Evolutionary conservation across 1,284 basidiomycete species (phyloP).

Genomic region (Trichosporon sp.): DNA sequence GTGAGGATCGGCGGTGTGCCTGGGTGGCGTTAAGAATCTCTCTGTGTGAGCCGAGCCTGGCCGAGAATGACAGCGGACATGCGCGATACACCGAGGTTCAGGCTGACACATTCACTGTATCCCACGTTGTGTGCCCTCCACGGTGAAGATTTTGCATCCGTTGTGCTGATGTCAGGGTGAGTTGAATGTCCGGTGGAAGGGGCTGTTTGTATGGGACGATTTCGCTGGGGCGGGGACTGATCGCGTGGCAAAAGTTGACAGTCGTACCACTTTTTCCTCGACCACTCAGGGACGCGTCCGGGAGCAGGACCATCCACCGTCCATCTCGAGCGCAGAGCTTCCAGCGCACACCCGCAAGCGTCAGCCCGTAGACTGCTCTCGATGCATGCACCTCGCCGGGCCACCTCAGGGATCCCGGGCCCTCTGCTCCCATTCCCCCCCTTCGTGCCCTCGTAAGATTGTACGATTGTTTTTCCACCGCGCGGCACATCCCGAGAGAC

Average conservation of each 20-base stretch:
- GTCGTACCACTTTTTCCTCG: not conserved
- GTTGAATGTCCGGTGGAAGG: not conserved
- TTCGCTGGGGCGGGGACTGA: not conserved
- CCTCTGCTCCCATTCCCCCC: not conserved
- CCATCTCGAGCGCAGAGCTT: not conserved
- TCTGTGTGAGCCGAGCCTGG: not conserved
- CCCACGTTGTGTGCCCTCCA: not conserved
- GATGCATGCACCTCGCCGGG: not conserved
- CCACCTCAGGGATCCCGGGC: not conserved
- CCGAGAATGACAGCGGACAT: not conserved
- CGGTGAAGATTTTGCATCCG: constrained; percentile 9
- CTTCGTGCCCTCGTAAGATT: constrained; percentile 11
- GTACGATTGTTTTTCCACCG: constrained; percentile 18
- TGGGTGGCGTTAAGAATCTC: not conserved
- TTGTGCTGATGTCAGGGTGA: not conserved
- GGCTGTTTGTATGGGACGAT: constrained; percentile 4
- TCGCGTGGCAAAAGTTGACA: not conserved
- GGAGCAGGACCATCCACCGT: not conserved
- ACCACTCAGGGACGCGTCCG: not conserved
- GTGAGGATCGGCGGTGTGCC: not conserved
- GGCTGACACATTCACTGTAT: not conserved
- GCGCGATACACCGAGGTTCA: not conserved
- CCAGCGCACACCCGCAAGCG: not conserved
- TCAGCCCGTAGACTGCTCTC: not conserved
- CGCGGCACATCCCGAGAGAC: constrained; percentile 13